A percentile compares a stretch with the other conserved stretches of the same genome.
Evolutionary conservation across 2,329 filamentous ascomycete genomes (phyloP).

Genomic region (Gnomoniopsis smithogilvyi): DNA sequence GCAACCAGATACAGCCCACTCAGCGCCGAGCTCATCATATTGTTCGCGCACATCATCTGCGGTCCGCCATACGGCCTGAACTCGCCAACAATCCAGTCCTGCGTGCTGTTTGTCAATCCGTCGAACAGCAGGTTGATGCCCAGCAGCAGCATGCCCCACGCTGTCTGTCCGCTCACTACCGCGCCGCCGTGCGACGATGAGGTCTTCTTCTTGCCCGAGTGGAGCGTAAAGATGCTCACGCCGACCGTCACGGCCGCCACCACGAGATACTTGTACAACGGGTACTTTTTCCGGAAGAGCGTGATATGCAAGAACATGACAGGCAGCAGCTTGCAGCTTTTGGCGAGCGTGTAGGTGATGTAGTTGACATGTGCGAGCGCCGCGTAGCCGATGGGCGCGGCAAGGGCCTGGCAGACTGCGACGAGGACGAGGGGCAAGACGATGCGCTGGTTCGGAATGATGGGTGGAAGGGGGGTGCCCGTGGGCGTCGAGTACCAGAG

Average conservation of each 20-base stretch:
- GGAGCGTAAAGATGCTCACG: conserved; percentile 92
- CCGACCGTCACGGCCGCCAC: conserved; percentile 87
- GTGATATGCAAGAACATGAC: conserved; percentile 97
- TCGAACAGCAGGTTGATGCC: conserved; percentile 92
- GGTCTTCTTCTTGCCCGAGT: conserved; percentile 53
- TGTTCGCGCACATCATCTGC: conserved; percentile 99
- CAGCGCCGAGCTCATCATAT: conserved; percentile 77
- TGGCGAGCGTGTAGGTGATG: conserved; percentile 94
- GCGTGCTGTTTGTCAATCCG: conserved; percentile 91
- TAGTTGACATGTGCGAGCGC: conserved; percentile 93
- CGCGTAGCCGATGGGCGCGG: conserved; percentile 94
- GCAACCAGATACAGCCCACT: conserved; percentile 74
- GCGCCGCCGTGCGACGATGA: conserved; percentile 17
- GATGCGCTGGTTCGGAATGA: conserved; percentile 77
- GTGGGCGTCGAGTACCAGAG: conserved; percentile 62
- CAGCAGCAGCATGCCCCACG: conserved; percentile 80
- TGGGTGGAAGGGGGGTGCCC: conserved; percentile 49
- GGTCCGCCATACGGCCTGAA: conserved; percentile 83
- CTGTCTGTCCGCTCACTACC: conserved; percentile 52
- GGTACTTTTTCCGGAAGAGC: conserved; percentile 83
- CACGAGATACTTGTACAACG: conserved; percentile 94
- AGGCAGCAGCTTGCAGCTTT: conserved; percentile 97
- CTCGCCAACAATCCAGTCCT: conserved; percentile 85
- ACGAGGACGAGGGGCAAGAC: conserved; percentile 78
- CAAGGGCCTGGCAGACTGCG: conserved; percentile 81